Evolutionary conservation across 306 rosid genomes (phyloP).

Genomic region (Phaseolus lunatus): DNA sequence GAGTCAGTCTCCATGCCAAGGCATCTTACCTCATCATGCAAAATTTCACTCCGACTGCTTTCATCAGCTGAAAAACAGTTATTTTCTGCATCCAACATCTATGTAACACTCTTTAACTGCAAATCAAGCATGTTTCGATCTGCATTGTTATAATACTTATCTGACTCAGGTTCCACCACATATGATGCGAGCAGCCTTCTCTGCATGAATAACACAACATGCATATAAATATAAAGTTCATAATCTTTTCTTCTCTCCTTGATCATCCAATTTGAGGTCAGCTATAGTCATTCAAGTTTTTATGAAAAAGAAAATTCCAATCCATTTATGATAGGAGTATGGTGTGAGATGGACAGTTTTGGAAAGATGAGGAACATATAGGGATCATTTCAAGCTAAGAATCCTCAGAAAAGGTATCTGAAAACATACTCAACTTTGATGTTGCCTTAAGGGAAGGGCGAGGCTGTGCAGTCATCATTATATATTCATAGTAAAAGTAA

Average conservation of each 20-base stretch:
- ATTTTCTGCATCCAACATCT: conserved; percentile 20
- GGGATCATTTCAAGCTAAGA: conserved; percentile 54
- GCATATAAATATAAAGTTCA: neutral
- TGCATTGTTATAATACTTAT: conserved; percentile 38
- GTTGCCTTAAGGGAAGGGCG: neutral
- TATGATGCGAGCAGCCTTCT: conserved; percentile 75
- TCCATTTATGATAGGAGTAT: neutral
- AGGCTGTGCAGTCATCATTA: neutral
- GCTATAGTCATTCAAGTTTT: conserved; percentile 13
- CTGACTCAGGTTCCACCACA: conserved; percentile 54
- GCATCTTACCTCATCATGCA: conserved; percentile 26
- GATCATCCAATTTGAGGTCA: conserved; percentile 21
- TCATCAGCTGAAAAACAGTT: conserved; percentile 17
- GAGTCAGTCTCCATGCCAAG: conserved; percentile 26
- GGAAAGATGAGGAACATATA: conserved; percentile 33
- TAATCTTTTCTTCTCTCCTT: conserved; percentile 16
- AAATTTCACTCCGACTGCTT: conserved; percentile 7
- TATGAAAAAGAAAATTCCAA: conserved; percentile 25
- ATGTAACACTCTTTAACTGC: conserved; percentile 53
- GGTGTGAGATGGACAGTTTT: neutral
- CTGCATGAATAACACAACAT: conserved; percentile 56
- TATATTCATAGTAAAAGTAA: conserved; percentile 24
- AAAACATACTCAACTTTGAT: neutral
- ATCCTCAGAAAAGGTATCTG: neutral
- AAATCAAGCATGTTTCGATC: conserved; percentile 40